These are phyloP conservation scores for Aotearoamyces nothofagi DNA, from an alignment of 2,329 filamentous ascomycete species.

Conservation along the genomic window DNA sequence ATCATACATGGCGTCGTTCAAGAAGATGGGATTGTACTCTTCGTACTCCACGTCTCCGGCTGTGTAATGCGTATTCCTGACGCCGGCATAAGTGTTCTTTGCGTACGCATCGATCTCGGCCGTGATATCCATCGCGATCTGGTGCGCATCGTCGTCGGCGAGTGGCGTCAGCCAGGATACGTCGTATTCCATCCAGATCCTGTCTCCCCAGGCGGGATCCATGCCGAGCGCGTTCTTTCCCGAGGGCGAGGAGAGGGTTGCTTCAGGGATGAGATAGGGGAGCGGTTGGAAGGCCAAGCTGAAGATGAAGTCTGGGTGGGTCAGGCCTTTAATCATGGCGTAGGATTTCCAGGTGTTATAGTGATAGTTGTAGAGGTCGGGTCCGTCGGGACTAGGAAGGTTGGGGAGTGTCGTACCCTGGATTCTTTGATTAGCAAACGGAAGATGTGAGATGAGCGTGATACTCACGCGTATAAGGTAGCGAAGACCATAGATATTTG, in stretches of 20 bases:
- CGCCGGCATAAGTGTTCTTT: constrained; percentile 5
- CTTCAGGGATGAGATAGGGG: constrained; percentile 14
- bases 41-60: constrained; percentile 6
- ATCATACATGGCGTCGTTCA: constrained; percentile 22
- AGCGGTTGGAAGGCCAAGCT: constrained; percentile 21
- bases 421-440: not conserved
- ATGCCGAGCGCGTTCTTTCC: constrained; percentile 16
- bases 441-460: no score
- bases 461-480: constrained; percentile 9
- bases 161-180: constrained; percentile 11
- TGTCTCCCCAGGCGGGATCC: constrained; percentile 12
- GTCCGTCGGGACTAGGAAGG: constrained; percentile 8
- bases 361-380: constrained; percentile 21
- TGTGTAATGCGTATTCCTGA: constrained; percentile 12
- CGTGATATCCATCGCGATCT: constrained; percentile 8
- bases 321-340: constrained; percentile 13
- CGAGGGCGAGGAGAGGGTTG: constrained; percentile 9
- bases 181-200: constrained; percentile 20
- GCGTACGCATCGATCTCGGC: constrained; percentile 6
- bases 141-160: constrained; percentile 9
- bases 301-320: constrained; percentile 10
- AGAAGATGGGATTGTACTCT: constrained; percentile 17
- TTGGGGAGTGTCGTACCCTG: constrained; percentile 10
- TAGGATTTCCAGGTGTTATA: constrained; percentile 16
- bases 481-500: constrained; percentile 4